phyloP scores from a whole-genome alignment of 2,329 filamentous ascomycete genomes.

The Calonectria pseudoreteaudii region DNA sequence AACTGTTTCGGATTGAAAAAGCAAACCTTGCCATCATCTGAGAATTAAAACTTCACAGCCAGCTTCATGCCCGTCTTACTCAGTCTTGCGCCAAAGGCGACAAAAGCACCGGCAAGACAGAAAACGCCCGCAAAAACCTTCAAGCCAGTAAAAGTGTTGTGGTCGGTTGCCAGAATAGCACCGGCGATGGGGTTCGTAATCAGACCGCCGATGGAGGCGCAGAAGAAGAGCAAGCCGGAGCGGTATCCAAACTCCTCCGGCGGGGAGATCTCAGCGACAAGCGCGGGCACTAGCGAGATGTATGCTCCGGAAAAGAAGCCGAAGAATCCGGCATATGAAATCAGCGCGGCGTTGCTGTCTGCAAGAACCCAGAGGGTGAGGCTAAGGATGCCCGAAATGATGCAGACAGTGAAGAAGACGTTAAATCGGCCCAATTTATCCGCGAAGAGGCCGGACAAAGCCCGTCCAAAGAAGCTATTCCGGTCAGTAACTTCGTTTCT shows the following conservation, averaged over 20 bases:
- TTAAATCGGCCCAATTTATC: constrained; percentile 55
- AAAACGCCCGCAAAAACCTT: constrained; percentile 50
- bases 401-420: constrained; percentile 58
- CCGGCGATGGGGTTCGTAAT: constrained; percentile 69
- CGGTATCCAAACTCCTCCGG: constrained; percentile 45
- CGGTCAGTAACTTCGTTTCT: neutral
- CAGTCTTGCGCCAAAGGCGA: constrained; percentile 21
- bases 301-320: constrained; percentile 58
- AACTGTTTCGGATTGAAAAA: too few relatives aligned
- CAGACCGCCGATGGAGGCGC: constrained; percentile 67
- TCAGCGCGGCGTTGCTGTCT: constrained; percentile 41
- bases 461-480: constrained; percentile 50
- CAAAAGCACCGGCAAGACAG: constrained; percentile 28
- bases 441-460: constrained; percentile 47
- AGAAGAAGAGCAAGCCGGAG: constrained; percentile 58
- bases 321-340: constrained; percentile 55
- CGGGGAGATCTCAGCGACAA: constrained; percentile 54
- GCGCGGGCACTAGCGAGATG: constrained; percentile 51
- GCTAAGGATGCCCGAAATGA: constrained; percentile 51
- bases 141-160: constrained; percentile 47
- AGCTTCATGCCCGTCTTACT: constrained; percentile 10
- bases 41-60: constrained; percentile 7
- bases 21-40: too few relatives aligned
- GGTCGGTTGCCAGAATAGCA: constrained; percentile 48
- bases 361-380: constrained; percentile 59